Evolutionary conservation across 148 eudicot genomes (phyloP), one percentile per base, ranked within the genome.

Genomic region (Vaccinium vitisidaea): DNA sequence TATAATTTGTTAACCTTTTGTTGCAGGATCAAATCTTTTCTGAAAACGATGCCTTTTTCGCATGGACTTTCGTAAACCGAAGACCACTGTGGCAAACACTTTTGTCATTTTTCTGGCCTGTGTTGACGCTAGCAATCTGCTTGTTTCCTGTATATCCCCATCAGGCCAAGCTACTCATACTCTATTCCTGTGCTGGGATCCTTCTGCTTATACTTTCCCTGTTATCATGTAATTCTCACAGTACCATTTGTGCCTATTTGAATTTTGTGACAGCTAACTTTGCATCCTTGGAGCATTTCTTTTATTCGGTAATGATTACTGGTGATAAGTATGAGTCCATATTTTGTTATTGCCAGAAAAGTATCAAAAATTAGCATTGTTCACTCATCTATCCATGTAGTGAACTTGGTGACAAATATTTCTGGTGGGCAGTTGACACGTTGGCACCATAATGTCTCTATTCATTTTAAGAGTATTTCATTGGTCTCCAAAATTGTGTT

Each of bases 101-200:
- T 81, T 92, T 97, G 52, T 97, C 99, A 59, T 97, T 97, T 86
- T 95, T 89, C 77, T 97, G 99, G 99, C 99, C 99, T 49, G 94
- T 97, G 79, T 93, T 97, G 91, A 97, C 99, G 11, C 91, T 97
- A 79, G 99, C 99, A 67, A 97, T 97, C 87, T 97, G 99, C 93
- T 87, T 97, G 91, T 97, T 97, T 90, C 99, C 99, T 49, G 99
- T 97, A 76, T 97, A 97, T 92, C 99, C 99, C 36, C 98, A 95
- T 86, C 93, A 84, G 83, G 92, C 90, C 87, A 97, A 97, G 91
- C 93, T 97, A 55, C 90, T 94, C 77, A 95, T 97, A 80, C 98
- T 97, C 77, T 97, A 97, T 89, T 90, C 94, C 8, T 97, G 98
- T 82, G 98, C 98, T 5, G 98, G 99, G 79, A 84, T 97, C 80